Base-by-base conservation (phyloP, 1,284 basidiomycete genomes). In the Spongiforma sp. region DNA sequence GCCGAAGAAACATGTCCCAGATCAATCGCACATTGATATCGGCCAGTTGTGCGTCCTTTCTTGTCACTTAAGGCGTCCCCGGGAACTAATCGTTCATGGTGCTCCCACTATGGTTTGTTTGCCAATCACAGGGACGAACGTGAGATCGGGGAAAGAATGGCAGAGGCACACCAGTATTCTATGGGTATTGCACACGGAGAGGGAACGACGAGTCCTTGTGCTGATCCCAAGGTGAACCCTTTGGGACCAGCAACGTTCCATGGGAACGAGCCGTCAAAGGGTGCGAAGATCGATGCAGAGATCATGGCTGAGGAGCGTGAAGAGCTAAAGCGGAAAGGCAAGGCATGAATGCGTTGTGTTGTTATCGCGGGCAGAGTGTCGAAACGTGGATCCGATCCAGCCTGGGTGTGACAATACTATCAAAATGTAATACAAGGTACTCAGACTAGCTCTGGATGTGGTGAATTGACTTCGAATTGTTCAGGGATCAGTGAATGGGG, bases 201-300 rank as follows among this genome's bases (percentile, higher is more conserved):
- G 26, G 74, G 80, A 17, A 69, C 67, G 19, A 57, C n/a, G 34
- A 67, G 59, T 24, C 64, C 67, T 30, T 58, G 69, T 52, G 70
- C 65, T 6, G 66, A 76, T 53, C 66, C 66, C 53, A 71, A 73
- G 61, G 75, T 75, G 0, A 80, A 85, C 62, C 83, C 84, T 17
- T 71, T 81, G 43, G 78, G 74, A 55, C 82, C 82, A 15, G 84
- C 84, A 2, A 74, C 70, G 10, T 71, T 76, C 30, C 83, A 89
- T 65, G 86, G 87, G 2, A 85, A 90, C 73, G 79, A 88, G 68
- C 89, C 89, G 0, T 85, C 83, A 0, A 78, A 81, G 46, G 88
- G 89, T 2, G 88, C 87, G 7, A 78, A 84, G 76, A 83, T 89
- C 52, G 89, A 90, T 71, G 83, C 84, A 19, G 78, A 88, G 72